phyloP scores from a whole-genome alignment of 2,329 filamentous ascomycete genomes.

The Endothia cerciana region DNA sequence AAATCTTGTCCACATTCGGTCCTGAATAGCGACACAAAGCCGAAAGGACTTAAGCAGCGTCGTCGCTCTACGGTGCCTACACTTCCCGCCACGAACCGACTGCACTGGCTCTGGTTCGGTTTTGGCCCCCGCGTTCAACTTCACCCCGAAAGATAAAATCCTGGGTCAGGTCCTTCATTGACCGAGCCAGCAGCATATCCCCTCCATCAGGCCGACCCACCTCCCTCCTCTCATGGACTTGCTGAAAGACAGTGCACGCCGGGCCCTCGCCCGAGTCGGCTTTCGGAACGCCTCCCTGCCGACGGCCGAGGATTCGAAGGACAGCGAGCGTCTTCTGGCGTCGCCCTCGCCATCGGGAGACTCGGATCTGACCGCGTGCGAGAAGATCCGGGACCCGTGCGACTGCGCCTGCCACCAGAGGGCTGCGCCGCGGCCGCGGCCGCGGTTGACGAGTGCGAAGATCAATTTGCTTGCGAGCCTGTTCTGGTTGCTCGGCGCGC shows the following conservation, averaged over 20 bases:
- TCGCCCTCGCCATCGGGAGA: slow-evolving; percentile 12
- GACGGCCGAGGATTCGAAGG: slow-evolving; percentile 1
- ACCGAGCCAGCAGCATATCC: background rate
- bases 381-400: slow-evolving; percentile 1
- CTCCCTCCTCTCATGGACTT: slow-evolving; percentile 4
- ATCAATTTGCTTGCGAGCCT: slow-evolving; percentile 15
- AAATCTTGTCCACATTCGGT: background rate
- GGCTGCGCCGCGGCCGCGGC: background rate
- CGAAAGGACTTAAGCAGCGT: background rate
- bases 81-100: background rate
- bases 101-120: background rate
- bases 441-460: background rate
- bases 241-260: background rate
- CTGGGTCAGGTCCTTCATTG: background rate
- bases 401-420: slow-evolving; percentile 6
- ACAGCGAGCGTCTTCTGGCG: slow-evolving; percentile 18
- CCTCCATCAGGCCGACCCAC: background rate
- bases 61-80: background rate
- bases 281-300: background rate
- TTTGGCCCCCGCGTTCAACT: background rate
- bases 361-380: slow-evolving; percentile 7
- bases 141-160: background rate
- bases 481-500: slow-evolving; percentile 16
- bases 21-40: slow-evolving; percentile 18
- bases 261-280: background rate